Evolutionary conservation across 1,284 basidiomycete genomes (phyloP).

Genomic region (Leccinum subrobustum): DNA sequence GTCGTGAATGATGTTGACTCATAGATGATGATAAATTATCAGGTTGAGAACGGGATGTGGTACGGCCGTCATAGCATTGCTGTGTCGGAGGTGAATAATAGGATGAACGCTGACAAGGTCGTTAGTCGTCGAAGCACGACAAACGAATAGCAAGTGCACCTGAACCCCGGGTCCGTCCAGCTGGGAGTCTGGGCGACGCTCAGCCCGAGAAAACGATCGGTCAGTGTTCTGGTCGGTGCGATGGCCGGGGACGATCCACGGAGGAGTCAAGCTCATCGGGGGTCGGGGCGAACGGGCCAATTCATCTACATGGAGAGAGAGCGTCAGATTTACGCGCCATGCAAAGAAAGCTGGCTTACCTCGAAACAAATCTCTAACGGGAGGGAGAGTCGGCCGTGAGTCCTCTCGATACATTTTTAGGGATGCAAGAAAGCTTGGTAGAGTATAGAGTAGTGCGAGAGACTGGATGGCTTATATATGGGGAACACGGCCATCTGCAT

Average conservation of each 20-base stretch:
- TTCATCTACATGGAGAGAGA: conserved; percentile 38
- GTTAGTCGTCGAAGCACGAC: conserved; percentile 7
- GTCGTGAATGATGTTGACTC: conserved; percentile 25
- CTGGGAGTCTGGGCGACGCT: conserved; percentile 25
- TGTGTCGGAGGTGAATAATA: conserved; percentile 27
- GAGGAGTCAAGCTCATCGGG: conserved; percentile 38
- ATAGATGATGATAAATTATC: conserved; percentile 27
- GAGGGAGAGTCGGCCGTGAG: conserved; percentile 64
- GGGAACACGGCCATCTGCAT: conserved; percentile 20
- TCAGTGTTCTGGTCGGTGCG: conserved; percentile 27
- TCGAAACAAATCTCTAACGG: conserved; percentile 71
- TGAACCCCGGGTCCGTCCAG: conserved; percentile 34
- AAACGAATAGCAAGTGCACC: conserved; percentile 14
- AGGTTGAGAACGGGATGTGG: conserved; percentile 13
- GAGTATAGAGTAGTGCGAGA: conserved; percentile 5
- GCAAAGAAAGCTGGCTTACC: conserved; percentile 39
- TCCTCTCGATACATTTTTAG: conserved; percentile 39
- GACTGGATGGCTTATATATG: conserved; percentile 29
- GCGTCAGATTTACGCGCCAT: conserved; percentile 4
- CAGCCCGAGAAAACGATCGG: conserved; percentile 25
- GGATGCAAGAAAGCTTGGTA: conserved; percentile 17
- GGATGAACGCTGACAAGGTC: conserved; percentile 21
- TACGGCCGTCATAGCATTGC: conserved; percentile 28
- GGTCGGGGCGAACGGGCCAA: conserved; percentile 39
- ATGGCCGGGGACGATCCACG: conserved; percentile 39